Evolutionary conservation across 2,329 filamentous ascomycete species (phyloP).

Genomic region (Epichloe scottii): DNA sequence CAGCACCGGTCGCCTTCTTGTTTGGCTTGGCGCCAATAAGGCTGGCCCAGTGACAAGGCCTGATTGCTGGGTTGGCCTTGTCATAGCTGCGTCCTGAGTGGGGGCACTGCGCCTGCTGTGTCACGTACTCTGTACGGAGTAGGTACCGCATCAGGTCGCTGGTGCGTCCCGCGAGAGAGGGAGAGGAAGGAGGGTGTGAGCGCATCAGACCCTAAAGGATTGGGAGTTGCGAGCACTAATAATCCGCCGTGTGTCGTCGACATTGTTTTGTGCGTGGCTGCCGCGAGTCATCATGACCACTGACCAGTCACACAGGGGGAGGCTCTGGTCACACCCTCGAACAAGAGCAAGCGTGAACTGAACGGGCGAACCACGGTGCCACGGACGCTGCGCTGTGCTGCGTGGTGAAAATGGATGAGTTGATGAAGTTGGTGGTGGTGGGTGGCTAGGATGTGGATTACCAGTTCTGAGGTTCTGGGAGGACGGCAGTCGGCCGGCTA

Average conservation of each 20-base stretch:
- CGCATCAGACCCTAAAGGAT: background rate
- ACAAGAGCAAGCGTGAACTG: no score
- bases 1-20: background rate
- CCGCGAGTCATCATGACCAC: background rate
- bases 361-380: no score
- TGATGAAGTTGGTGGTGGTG: background rate
- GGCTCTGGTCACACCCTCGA: background rate
- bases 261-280: background rate
- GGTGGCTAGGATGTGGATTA: background rate
- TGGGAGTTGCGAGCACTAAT: background rate
- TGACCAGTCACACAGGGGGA: background rate
- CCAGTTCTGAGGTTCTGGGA: constrained; percentile 2
- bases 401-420: background rate
- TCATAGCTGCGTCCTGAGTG: background rate
- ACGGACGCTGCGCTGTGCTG: background rate
- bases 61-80: no score
- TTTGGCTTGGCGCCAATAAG: background rate
- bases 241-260: background rate
- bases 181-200: no score
- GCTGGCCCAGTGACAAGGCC: background rate
- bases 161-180: background rate
- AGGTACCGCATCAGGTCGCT: background rate
- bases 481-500: background rate
- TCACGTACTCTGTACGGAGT: no score
- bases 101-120: no score